A percentile compares a stretch with the other conserved stretches of the same genome.
These are phyloP conservation scores for Jaminaea rosea DNA, from an alignment of 1,284 basidiomycete genomes.

Conservation along the genomic window DNA sequence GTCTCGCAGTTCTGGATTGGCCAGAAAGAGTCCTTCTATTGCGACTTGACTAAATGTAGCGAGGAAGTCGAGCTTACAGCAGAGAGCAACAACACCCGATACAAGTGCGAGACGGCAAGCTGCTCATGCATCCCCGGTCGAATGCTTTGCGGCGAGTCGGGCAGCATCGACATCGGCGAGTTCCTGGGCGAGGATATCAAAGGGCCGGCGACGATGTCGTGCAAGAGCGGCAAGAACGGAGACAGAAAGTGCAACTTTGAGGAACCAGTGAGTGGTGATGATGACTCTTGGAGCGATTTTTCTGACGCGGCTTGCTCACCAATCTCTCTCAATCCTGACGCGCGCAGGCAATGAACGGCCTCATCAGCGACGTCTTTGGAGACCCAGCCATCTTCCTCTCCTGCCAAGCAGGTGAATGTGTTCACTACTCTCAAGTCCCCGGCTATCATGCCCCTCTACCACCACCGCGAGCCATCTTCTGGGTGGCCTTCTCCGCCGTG, in stretches of 20 bases:
- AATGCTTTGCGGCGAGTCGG: conserved; percentile 91
- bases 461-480: conserved; percentile 44
- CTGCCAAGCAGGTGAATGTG: conserved; percentile 82
- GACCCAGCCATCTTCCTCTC: conserved; percentile 78
- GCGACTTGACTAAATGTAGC: conserved; percentile 63
- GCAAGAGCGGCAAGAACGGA: conserved; percentile 54
- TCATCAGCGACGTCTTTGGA: conserved; percentile 88
- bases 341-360: conserved; percentile 75
- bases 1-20: conserved; percentile 97
- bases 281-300: not conserved
- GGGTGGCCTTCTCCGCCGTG: conserved; percentile 74
- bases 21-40: conserved; percentile 88
- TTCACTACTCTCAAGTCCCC: conserved; percentile 86
- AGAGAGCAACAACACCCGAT: conserved; percentile 34
- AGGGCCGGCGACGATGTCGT: conserved; percentile 80
- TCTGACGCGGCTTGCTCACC: not conserved
- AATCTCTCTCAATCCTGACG: no score
- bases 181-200: conserved; percentile 82
- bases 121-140: conserved; percentile 84
- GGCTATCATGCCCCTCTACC: conserved; percentile 50
- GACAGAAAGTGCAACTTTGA: conserved; percentile 67
- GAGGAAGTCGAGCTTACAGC: conserved; percentile 46
- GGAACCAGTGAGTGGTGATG: conserved; percentile 55
- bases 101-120: conserved; percentile 60
- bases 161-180: conserved; percentile 93